Evolutionary conservation across 31 red algal species (phyloP), one percentile per base, ranked within the genome.

Genomic region (Odonthalia washingtoniensis): DNA sequence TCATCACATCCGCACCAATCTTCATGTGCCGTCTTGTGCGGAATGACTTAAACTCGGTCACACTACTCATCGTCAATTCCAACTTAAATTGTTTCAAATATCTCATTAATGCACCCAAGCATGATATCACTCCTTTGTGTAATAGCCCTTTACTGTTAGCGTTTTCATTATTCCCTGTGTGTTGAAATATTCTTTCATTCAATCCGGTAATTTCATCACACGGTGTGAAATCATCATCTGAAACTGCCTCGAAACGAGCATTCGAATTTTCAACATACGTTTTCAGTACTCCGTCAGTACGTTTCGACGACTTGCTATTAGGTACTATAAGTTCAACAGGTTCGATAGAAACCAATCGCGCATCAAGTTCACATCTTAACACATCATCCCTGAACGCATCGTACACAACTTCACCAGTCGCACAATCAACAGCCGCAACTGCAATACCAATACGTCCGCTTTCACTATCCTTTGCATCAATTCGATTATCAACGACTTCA

Each of bases 11-110:
- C 21, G 80, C 78, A 9, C 86, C 91, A 5, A 94, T 70, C 1
- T 52, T 76, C 86, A 94, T 89, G 26, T 94, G 70, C 1, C 73
- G 69, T 3, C 65, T 46, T n/a, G 85, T 70, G 30, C 34, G 72
- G 40, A 85, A 89, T 39, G 57, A 64, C 16, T 84, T 86, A 45
- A 61, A 89, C 39, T 83, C 85, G 0, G 70, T 26, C 1, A 78
- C 79, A 60, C 27, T 79, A 17, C 75, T 78, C 70, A 94, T 72
- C 18, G 86, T 82, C 38, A 73, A 44, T 46, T 94, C 86, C 0
- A 94, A 85, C 27, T 76, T 80, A 26, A 94, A 94, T 39, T 89
- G 79, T 21, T 79, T 77, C 73, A 94, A 65, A 61, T 94, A 94
- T 26, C 70, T 35, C 5, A 73, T 63, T 77, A 88, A 65, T 12